Conservation (phyloP, 805 yeast species). For the Candida ficus region DNA sequence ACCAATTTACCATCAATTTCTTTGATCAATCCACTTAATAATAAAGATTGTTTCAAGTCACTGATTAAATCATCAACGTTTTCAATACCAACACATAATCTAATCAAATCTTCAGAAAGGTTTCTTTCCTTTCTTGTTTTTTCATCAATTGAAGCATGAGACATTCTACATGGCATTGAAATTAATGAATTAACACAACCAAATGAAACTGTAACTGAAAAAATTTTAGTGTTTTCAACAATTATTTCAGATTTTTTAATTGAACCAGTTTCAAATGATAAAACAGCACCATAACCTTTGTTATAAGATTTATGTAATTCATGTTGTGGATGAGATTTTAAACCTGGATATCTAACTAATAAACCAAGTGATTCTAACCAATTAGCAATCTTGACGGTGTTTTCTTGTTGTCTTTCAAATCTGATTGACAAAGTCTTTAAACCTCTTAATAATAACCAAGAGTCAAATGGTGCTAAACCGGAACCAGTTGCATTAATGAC, state of each 20-base stretch:
- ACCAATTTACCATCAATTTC: slow-evolving; percentile 25
- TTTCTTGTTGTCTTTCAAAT: slow-evolving; percentile 81
- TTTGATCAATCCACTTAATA: slow-evolving; percentile 53
- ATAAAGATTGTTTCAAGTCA: slow-evolving; percentile 72
- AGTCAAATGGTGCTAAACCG: slow-evolving; percentile 89
- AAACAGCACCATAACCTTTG: slow-evolving; percentile 84
- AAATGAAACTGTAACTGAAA: slow-evolving; percentile 87
- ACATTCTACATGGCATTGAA: slow-evolving; percentile 93
- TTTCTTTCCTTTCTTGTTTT: slow-evolving; percentile 82
- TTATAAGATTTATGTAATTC: slow-evolving; percentile 73
- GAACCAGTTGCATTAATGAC: slow-evolving; percentile 88
- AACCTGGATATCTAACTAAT: slow-evolving; percentile 82
- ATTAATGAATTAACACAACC: slow-evolving; percentile 92
- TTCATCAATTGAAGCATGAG: slow-evolving; percentile 94
- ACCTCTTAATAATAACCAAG: slow-evolving; percentile 86
- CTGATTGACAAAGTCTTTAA: slow-evolving; percentile 83
- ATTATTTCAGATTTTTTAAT: slow-evolving; percentile 60
- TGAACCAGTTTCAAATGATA: slow-evolving; percentile 83
- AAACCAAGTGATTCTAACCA: slow-evolving; percentile 59
- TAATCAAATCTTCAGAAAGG: slow-evolving; percentile 86
- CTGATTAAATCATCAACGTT: slow-evolving; percentile 70
- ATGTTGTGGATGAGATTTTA: slow-evolving; percentile 75
- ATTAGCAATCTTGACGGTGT: slow-evolving; percentile 69
- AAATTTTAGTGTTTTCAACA: slow-evolving; percentile 70
- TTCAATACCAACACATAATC: slow-evolving; percentile 91